phyloP scores from a whole-genome alignment of 257 asterid genomes.

The Lantana camara region DNA sequence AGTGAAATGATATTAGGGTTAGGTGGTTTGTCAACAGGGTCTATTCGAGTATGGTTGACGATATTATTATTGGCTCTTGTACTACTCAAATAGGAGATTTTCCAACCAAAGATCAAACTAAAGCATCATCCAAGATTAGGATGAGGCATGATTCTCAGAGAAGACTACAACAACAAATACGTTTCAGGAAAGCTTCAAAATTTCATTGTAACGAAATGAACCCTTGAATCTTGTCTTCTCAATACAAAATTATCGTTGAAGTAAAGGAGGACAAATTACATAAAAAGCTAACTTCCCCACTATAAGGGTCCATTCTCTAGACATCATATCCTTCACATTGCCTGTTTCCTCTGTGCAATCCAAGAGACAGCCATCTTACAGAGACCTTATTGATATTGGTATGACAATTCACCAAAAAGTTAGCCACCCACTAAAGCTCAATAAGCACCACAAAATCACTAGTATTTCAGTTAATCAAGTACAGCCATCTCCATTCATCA shows the following conservation, averaged over 20 bases:
- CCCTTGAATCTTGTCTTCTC: not conserved
- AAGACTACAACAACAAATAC: no score
- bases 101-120: no score
- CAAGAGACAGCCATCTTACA: not conserved
- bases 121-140: no score
- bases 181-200: no score
- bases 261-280: not conserved
- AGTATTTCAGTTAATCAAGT: slow-evolving; percentile 1
- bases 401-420: not conserved
- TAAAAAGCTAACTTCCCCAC: not conserved
- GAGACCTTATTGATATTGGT: not conserved
- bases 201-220: no score
- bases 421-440: not conserved
- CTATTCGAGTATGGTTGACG: no score
- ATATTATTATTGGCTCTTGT: no score
- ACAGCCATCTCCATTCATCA: not conserved
- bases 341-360: not conserved
- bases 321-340: not conserved
- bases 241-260: not conserved
- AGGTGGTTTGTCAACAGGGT: not conserved
- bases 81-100: no score
- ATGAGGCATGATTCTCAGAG: no score
- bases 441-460: not conserved
- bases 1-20: no score
- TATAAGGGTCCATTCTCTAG: not conserved